phyloP scores from a whole-genome alignment of 2,329 filamentous ascomycete species.

The Beauveria sp. region DNA sequence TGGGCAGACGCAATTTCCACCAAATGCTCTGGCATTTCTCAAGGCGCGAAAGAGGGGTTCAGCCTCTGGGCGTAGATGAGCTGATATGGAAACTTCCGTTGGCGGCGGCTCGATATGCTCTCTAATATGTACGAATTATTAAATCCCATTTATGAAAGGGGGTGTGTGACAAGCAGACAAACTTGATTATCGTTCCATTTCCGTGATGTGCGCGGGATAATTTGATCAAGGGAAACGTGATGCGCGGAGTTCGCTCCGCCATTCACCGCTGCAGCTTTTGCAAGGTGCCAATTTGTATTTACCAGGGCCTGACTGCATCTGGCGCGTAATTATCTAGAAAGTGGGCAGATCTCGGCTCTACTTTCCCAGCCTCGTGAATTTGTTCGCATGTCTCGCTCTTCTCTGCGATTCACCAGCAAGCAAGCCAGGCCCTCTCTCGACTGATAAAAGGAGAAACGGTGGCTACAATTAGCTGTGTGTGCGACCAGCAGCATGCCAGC shows the following conservation, averaged over 20 bases:
- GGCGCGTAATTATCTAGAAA: background rate
- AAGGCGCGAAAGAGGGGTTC: background rate
- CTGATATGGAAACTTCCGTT: slow-evolving; percentile 1
- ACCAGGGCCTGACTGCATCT: background rate
- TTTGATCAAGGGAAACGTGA: background rate
- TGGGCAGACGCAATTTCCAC: background rate
- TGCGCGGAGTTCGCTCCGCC: slow-evolving; percentile 1
- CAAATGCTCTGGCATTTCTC: background rate
- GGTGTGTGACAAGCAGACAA: background rate
- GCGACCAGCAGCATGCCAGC: too few relatives aligned
- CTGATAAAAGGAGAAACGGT: too few relatives aligned
- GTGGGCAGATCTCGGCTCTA: background rate
- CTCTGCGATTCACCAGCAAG: background rate
- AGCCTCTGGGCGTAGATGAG: background rate
- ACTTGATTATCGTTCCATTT: background rate
- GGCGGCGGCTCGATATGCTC: background rate
- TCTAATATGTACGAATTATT: too few relatives aligned
- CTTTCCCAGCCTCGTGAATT: background rate
- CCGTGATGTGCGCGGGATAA: background rate
- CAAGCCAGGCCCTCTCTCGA: too few relatives aligned
- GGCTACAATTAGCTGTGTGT: too few relatives aligned
- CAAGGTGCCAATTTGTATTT: too few relatives aligned
- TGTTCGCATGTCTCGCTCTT: too few relatives aligned
- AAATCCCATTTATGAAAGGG: background rate
- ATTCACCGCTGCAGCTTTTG: background rate